A percentile compares a stretch with the other conserved stretches of the same genome.
These are phyloP conservation scores for Periglandula ipomoeae DNA, from an alignment of 2,329 filamentous ascomycete species.

Conservation along the genomic window DNA sequence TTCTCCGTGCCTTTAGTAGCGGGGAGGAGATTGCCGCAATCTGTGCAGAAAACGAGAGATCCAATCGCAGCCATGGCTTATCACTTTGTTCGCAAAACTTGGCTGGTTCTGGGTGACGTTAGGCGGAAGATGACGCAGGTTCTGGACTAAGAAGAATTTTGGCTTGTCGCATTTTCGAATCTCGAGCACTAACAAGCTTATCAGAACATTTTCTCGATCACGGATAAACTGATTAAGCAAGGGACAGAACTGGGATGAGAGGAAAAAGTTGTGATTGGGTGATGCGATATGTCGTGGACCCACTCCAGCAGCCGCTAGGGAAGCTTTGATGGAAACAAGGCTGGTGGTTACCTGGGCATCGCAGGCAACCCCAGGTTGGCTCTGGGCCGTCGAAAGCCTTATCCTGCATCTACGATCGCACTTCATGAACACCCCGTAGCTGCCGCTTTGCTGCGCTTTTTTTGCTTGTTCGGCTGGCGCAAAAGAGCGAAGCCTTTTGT, in stretches of 20 bases:
- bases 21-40: constrained; percentile 85
- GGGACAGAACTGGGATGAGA: constrained; percentile 10
- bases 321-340: not conserved
- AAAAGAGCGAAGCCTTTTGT: not conserved
- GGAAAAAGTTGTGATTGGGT: constrained; percentile 14
- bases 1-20: constrained; percentile 68
- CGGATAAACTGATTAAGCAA: constrained; percentile 23
- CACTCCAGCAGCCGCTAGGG: not conserved
- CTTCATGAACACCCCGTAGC: not conserved
- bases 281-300: not conserved
- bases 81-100: not conserved
- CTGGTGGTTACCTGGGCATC: not conserved
- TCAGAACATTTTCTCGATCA: not conserved
- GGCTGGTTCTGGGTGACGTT: not conserved
- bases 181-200: not conserved
- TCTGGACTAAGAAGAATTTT: not conserved
- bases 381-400: not conserved
- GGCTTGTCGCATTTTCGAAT: not conserved
- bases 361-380: not conserved
- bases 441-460: not conserved
- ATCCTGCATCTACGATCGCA: not conserved
- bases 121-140: not conserved
- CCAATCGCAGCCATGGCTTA: constrained; percentile 73
- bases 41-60: constrained; percentile 83
- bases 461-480: not conserved